Conservation (phyloP, 352 stramenopile species). For the Phytophthora syringae region DNA sequence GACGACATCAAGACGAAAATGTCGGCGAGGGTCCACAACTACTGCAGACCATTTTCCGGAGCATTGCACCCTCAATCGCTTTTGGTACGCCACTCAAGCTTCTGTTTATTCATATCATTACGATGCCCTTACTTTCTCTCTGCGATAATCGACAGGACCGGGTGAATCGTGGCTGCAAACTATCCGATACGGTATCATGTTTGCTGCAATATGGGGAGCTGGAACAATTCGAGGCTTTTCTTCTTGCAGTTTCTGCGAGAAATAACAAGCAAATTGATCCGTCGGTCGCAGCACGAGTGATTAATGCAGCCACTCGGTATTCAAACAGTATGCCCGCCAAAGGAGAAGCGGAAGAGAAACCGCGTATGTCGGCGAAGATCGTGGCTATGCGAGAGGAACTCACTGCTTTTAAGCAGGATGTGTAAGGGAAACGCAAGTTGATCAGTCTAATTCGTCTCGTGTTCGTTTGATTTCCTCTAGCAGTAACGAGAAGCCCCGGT, state of each 20-base stretch:
- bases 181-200: constrained; percentile 18
- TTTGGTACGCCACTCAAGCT: constrained; percentile 31
- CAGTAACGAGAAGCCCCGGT: constrained; percentile 38
- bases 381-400: constrained; percentile 25
- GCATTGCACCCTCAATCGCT: constrained; percentile 46
- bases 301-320: constrained; percentile 16
- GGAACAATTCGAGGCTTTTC: constrained; percentile 37
- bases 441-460: constrained; percentile 24
- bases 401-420: constrained; percentile 4
- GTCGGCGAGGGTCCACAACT: constrained; percentile 45
- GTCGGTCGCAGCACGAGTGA: constrained; percentile 16
- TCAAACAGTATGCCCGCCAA: not conserved
- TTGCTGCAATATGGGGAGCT: constrained; percentile 41
- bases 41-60: constrained; percentile 46
- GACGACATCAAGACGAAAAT: constrained; percentile 54
- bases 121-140: not conserved
- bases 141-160: constrained; percentile 26
- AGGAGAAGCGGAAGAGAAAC: constrained; percentile 5
- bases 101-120: not conserved
- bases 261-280: constrained; percentile 32
- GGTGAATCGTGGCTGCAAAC: constrained; percentile 11
- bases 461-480: constrained; percentile 32
- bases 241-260: constrained; percentile 15
- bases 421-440: constrained; percentile 7
- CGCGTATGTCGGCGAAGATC: constrained; percentile 25